phyloP scores from a whole-genome alignment of 805 yeast species.

The Yamadazyma insecticola region DNA sequence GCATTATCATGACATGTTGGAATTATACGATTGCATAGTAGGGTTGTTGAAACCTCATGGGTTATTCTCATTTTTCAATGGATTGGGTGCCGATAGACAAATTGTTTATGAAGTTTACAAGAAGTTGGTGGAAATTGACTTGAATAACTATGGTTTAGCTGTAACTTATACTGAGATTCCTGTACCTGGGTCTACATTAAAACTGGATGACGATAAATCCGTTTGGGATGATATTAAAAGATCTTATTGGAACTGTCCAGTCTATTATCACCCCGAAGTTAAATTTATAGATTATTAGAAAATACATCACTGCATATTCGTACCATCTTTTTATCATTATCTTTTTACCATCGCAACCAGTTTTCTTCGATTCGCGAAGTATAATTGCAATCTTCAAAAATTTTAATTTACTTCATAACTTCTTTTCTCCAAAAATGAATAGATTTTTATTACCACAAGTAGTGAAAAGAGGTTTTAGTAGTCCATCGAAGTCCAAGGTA shows the following conservation, averaged over 20 bases:
- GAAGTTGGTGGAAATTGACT: conserved; percentile 73
- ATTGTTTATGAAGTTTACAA: conserved; percentile 65
- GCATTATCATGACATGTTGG: conserved; percentile 84
- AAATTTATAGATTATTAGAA: conserved; percentile 37
- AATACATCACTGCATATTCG: neutral
- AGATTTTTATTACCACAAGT: neutral
- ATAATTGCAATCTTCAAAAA: too few relatives aligned
- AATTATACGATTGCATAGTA: conserved; percentile 73
- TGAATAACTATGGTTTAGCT: conserved; percentile 70
- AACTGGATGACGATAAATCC: too few relatives aligned
- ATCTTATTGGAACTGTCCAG: conserved; percentile 66
- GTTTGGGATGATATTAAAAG: conserved; percentile 62
- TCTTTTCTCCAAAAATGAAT: neutral
- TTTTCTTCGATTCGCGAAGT: too few relatives aligned
- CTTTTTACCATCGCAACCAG: too few relatives aligned
- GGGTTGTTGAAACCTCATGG: conserved; percentile 83
- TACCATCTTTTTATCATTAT: neutral
- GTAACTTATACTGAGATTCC: conserved; percentile 50
- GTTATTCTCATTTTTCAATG: conserved; percentile 86
- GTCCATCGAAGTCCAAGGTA: too few relatives aligned
- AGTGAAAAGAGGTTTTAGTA: too few relatives aligned
- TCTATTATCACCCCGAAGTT: conserved; percentile 62
- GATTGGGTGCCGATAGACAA: conserved; percentile 48
- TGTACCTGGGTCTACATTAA: too few relatives aligned
- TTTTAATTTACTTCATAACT: too few relatives aligned